Evolutionary conservation across 208 protist genomes (phyloP), one percentile per base, ranked within the genome.

Genomic region (Borovskyia barvae): DNA sequence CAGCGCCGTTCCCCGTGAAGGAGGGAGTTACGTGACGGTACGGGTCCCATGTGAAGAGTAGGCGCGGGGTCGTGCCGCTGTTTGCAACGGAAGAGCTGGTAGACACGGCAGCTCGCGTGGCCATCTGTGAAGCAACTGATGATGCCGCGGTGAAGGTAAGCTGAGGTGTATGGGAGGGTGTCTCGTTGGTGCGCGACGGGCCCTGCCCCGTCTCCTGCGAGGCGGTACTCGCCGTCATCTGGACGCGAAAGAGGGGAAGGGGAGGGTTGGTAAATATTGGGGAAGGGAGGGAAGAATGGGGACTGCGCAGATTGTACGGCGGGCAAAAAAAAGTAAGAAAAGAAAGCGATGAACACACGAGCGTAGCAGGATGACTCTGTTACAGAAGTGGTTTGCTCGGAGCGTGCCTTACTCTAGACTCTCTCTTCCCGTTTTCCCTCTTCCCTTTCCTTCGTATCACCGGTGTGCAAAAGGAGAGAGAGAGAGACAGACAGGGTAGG

Each of bases 21-120:
- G 40, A 39, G 40, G 54, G 17, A 22, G 40, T 24, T 3, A 36
- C 37, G 37, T 52, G 45, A 9, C 42, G 19, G 46, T 68, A 73
- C 49, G 73, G 73, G 47, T 70, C 55, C 58, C 63, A 64, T 1
- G 52, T 60, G 43, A 71, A 67, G 42, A 61, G 51, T 33, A 64
- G 36, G 6, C 69, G 58, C 24, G 60, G 72, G 19, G 65, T 53
- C 17, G 56, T 46, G 45, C 7, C 20, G 25, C 20, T 55, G 42
- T 32, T 51, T 33, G 35, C 37, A 15, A 57, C 7, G 2, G 66
- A 61, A 5, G 55, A 56, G 29, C 35, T 22, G 14, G 37, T 60
- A 42, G 41, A 29, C 30, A 37, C 36, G 20, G 50, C 7, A 20
- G 62, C 36, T 5, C 43, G 25, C 20, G 15, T 25, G 20, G 19